phyloP scores from a whole-genome alignment of 2,329 filamentous ascomycete species.

The Leptosphaerulina australis region DNA sequence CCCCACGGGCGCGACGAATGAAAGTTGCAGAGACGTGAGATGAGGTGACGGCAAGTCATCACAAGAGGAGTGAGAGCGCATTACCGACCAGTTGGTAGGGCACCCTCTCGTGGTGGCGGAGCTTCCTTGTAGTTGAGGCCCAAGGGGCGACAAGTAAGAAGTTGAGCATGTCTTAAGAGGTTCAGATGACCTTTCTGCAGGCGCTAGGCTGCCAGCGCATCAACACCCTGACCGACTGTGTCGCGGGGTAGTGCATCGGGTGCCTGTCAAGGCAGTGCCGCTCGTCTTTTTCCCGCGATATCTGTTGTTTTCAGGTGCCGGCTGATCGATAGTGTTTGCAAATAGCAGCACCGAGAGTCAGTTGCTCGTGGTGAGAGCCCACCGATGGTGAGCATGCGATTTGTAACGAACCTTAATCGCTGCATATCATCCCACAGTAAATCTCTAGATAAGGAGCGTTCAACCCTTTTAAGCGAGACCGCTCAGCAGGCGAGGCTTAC shows the following conservation, averaged over 20 bases:
- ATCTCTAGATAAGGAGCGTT: neutral
- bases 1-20: conserved; percentile 40
- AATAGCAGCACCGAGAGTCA: conserved; percentile 26
- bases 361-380: neutral
- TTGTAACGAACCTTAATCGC: neutral
- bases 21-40: conserved; percentile 29
- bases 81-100: conserved; percentile 45
- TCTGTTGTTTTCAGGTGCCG: conserved; percentile 40
- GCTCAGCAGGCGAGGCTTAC: conserved; percentile 30
- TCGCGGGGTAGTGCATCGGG: conserved; percentile 43
- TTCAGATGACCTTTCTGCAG: conserved; percentile 47
- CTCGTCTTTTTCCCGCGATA: conserved; percentile 26
- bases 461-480: neutral
- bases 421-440: neutral
- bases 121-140: conserved; percentile 43
- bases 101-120: conserved; percentile 45
- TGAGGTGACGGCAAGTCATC: conserved; percentile 32
- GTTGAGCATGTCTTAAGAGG: conserved; percentile 20
- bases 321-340: conserved; percentile 30
- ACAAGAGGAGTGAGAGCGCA: conserved; percentile 32
- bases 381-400: conserved; percentile 2
- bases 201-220: conserved; percentile 49
- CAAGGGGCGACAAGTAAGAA: conserved; percentile 41
- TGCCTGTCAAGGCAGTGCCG: conserved; percentile 42
- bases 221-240: conserved; percentile 42